Base-by-base conservation (phyloP, 2,329 filamentous ascomycete species). In the Diaporthe ilicicola region DNA sequence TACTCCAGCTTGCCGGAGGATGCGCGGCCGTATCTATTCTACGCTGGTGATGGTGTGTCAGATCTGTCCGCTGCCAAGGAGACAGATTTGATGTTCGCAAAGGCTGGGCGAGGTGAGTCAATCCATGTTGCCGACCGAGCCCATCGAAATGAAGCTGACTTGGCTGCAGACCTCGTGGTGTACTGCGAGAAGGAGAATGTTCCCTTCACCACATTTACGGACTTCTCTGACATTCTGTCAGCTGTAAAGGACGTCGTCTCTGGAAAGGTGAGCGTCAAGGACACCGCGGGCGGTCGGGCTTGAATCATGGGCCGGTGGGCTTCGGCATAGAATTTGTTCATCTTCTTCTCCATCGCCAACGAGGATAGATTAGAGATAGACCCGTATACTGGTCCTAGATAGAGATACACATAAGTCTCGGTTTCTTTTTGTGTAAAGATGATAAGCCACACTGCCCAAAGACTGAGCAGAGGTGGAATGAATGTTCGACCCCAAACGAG, bases 41-140 rank as follows among this genome's bases (percentile, higher is more conserved):
- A 99, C 78, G 95, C 96, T 39, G 96, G 96, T 71, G 95, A 98
- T 77, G 95, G 95, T 61, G 94, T 98, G 5, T 97, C 93, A 3
- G 95, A 98, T 79, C 86, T 98, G 66, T 97, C 93, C 32, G 96
- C 95, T 10, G 95, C 96, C 3, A 91, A 92, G 76, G 95, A 98
- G 85, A 97, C 95, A 2, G 94, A 98, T 80, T 83, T 98, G 67
- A 86, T 98, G 44, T 98, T 98, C 78, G 95, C 95, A 67, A 98
- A 98, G 87, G 92, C 93, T 74, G 95, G 94, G 27, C 91, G 94
- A 80, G 93, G 93, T 94, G 84, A 76, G 86, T 78, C 34, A 24
- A 68, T 13, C 19, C 55, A n/a, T 50, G 34, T 73, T 77, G 50
- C 76, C 61, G 17, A 17, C 2, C 2, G 27, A 32, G 42, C 19